Evolutionary conservation across 2,329 filamentous ascomycete species (phyloP).

Genomic region (Venturia nashicola): DNA sequence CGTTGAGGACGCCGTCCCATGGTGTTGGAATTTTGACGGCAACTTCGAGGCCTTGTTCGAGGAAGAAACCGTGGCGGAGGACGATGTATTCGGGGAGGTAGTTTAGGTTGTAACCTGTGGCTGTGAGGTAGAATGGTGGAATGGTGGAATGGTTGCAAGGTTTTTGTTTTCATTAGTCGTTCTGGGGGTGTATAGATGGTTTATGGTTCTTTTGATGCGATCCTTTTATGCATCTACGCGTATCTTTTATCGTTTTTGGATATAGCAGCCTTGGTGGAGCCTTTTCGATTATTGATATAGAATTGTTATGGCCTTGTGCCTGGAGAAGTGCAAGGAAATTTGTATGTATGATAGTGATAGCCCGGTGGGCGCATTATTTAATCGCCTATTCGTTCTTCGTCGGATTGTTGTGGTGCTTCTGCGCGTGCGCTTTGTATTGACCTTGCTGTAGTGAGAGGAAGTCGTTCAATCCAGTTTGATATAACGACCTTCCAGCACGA

Average conservation of each 20-base stretch:
- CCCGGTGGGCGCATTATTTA: background rate
- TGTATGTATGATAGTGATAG: background rate
- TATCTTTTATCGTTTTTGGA: too few species aligned
- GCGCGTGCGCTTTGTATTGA: background rate
- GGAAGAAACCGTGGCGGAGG: constrained; percentile 19
- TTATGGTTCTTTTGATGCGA: too few species aligned
- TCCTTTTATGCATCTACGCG: too few species aligned
- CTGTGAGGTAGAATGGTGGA: constrained; percentile 15
- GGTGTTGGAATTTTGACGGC: constrained; percentile 17
- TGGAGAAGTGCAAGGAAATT: background rate
- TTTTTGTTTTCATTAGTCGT: background rate
- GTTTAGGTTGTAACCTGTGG: constrained; percentile 20
- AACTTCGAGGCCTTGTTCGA: constrained; percentile 19
- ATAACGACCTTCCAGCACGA: constrained; percentile 15
- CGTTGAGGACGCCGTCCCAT: constrained; percentile 17
- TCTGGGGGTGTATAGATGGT: too few species aligned
- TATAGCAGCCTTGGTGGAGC: background rate
- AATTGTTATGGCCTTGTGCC: background rate
- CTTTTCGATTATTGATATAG: background rate
- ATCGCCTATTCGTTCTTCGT: background rate
- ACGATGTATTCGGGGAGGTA: constrained; percentile 23
- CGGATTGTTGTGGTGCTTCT: too few species aligned
- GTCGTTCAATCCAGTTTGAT: background rate
- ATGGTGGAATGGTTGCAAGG: constrained; percentile 13
- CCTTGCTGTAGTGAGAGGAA: background rate